phyloP scores from a whole-genome alignment of 306 rosid genomes.

The Lotus japonicus region DNA sequence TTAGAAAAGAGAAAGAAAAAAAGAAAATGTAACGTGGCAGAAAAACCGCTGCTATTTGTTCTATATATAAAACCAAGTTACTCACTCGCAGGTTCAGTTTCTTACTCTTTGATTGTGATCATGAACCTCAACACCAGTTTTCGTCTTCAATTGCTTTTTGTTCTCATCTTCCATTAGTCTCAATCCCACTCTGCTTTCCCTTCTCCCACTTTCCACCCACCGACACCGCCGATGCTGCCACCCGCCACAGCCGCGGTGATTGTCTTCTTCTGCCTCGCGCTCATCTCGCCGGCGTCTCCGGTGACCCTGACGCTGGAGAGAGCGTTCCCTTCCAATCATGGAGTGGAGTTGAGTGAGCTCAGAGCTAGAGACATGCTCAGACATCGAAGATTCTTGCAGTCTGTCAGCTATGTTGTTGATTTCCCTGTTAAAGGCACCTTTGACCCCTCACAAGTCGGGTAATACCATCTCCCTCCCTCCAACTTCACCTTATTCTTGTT shows the following conservation, averaged over 20 bases:
- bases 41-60: background rate
- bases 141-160: constrained; percentile 6
- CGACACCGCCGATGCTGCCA: constrained; percentile 20
- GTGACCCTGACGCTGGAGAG: constrained; percentile 56
- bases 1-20: too few relatives aligned
- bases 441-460: constrained; percentile 75
- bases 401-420: constrained; percentile 47
- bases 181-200: background rate
- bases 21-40: background rate
- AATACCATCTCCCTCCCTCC: background rate
- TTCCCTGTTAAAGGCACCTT: constrained; percentile 64
- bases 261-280: constrained; percentile 25
- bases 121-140: constrained; percentile 11
- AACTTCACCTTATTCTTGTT: background rate
- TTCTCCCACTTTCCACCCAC: constrained; percentile 3
- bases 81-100: background rate
- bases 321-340: constrained; percentile 60
- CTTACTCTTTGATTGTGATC: background rate
- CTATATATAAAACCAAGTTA: too few relatives aligned
- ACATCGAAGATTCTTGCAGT: constrained; percentile 72
- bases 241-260: constrained; percentile 16
- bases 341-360: constrained; percentile 54
- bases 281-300: constrained; percentile 43
- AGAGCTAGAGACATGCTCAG: constrained; percentile 52
- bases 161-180: constrained; percentile 23